Percentiles rank a stretch among this genome's conserved stretches.
phyloP scores from a whole-genome alignment of 176 grass and related monocot species.

The Carex kokanica region DNA sequence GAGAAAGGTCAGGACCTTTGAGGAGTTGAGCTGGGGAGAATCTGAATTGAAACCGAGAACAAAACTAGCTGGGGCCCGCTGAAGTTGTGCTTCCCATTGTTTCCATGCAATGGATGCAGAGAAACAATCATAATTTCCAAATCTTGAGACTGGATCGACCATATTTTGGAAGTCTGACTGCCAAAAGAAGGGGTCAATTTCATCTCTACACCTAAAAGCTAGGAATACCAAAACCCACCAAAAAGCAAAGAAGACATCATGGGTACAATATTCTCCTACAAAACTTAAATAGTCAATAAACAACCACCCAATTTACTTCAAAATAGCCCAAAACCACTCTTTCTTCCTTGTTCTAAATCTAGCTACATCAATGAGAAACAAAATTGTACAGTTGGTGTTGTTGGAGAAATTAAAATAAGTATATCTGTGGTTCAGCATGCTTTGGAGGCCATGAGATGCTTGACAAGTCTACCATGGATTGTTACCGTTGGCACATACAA shows the following conservation, averaged over 20 bases:
- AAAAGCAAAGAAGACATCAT: conserved; percentile 1
- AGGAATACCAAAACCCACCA: neutral
- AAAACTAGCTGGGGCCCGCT: conserved; percentile 58
- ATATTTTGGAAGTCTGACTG: conserved; percentile 95
- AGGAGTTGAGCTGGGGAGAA: conserved; percentile 66
- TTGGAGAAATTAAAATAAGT: neutral
- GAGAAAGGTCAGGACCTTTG: conserved; percentile 43
- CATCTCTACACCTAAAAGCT: neutral
- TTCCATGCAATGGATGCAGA: conserved; percentile 83
- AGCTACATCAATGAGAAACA: neutral
- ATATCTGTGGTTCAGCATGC: neutral
- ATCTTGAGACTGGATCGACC: conserved; percentile 57
- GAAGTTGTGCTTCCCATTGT: conserved; percentile 51
- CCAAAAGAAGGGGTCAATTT: conserved; percentile 20
- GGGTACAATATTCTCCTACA: neutral
- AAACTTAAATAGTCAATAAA: neutral
- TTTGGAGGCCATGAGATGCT: neutral
- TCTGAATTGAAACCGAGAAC: conserved; percentile 90
- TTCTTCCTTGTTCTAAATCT: neutral
- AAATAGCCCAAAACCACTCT: neutral
- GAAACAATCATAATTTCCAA: conserved; percentile 54
- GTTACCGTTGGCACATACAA: neutral
- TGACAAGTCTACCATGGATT: neutral
- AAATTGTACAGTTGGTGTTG: neutral
- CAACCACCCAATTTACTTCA: neutral